Percentiles rank a stretch among this genome's conserved stretches.
These are phyloP conservation scores for Coemansia sp. DNA, from an alignment of 192 early-diverging fungal genomes.

Conservation along the genomic window DNA sequence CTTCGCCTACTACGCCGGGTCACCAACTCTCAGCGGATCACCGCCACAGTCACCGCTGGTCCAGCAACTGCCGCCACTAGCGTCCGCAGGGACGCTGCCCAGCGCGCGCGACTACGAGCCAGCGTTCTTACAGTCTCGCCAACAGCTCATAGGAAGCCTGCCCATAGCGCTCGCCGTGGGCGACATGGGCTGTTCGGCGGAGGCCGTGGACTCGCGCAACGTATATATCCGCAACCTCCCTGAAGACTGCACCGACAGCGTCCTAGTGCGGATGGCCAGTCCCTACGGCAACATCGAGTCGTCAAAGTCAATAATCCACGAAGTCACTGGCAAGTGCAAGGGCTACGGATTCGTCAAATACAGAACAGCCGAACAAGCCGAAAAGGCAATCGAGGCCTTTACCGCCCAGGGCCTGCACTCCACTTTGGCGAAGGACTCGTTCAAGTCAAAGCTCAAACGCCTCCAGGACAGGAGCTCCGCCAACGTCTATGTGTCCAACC, in stretches of 20 bases:
- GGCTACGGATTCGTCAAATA: slow-evolving; percentile 91
- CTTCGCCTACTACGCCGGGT: slow-evolving; percentile 32
- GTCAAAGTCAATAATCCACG: slow-evolving; percentile 81
- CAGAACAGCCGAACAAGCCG: slow-evolving; percentile 64
- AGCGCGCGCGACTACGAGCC: background rate
- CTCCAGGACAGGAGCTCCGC: slow-evolving; percentile 73
- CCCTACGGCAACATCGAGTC: slow-evolving; percentile 73
- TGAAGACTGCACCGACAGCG: slow-evolving; percentile 65
- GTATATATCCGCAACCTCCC: slow-evolving; percentile 81
- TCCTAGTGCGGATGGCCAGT: slow-evolving; percentile 60
- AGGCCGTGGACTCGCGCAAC: slow-evolving; percentile 55
- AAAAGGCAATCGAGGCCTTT: slow-evolving; percentile 67
- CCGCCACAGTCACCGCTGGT: slow-evolving; percentile 15
- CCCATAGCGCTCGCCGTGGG: background rate
- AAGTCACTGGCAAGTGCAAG: slow-evolving; percentile 76
- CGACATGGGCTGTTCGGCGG: background rate
- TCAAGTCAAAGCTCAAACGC: slow-evolving; percentile 65
- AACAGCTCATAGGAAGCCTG: slow-evolving; percentile 10
- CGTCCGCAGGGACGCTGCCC: background rate
- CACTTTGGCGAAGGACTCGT: slow-evolving; percentile 77
- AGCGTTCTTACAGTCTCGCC: background rate
- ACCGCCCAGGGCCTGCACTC: slow-evolving; percentile 64
- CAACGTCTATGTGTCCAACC: slow-evolving; percentile 84
- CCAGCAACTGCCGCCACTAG: background rate
- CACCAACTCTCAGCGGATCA: slow-evolving; percentile 14